These are phyloP conservation scores for Ziziphus jujuba DNA, from an alignment of 306 rosid species.

Conservation along the genomic window DNA sequence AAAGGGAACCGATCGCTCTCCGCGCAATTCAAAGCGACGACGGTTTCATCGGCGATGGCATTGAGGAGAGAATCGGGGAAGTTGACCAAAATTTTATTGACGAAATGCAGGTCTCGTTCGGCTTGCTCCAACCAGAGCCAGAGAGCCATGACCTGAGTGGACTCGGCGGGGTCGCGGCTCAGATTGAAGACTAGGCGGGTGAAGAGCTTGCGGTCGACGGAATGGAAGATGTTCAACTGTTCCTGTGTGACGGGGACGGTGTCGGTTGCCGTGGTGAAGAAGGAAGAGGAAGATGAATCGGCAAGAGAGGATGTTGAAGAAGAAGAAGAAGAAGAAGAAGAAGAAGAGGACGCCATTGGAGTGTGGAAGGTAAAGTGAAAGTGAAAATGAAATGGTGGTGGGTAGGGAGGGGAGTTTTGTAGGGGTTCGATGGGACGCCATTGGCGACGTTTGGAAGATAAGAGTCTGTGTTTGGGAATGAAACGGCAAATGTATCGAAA, in stretches of 20 bases:
- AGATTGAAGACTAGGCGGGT: conserved; percentile 40
- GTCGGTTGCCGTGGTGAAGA: background rate
- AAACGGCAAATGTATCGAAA: too few relatives aligned
- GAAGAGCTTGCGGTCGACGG: conserved; percentile 55
- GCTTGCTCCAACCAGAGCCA: conserved; percentile 60
- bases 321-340: too few relatives aligned
- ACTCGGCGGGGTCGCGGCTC: conserved; percentile 34
- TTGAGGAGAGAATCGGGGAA: conserved; percentile 32
- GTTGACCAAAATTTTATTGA: conserved; percentile 22
- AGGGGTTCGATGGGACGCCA: too few relatives aligned
- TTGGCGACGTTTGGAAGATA: too few relatives aligned
- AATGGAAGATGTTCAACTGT: conserved; percentile 57
- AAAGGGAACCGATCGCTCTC: conserved; percentile 26
- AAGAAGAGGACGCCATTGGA: too few relatives aligned
- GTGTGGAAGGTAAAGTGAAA: too few relatives aligned
- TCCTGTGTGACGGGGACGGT: conserved; percentile 25
- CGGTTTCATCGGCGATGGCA: conserved; percentile 40
- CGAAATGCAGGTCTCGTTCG: conserved; percentile 9
- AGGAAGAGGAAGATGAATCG: too few relatives aligned
- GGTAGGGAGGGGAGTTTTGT: too few relatives aligned
- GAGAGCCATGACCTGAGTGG: conserved; percentile 52
- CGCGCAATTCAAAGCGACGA: conserved; percentile 34
- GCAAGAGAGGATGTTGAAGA: too few relatives aligned
- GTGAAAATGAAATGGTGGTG: too few relatives aligned
- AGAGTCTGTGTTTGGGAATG: too few relatives aligned